Conservation (phyloP, 352 stramenopile species). For the Phytophthora pistaciae region DNA sequence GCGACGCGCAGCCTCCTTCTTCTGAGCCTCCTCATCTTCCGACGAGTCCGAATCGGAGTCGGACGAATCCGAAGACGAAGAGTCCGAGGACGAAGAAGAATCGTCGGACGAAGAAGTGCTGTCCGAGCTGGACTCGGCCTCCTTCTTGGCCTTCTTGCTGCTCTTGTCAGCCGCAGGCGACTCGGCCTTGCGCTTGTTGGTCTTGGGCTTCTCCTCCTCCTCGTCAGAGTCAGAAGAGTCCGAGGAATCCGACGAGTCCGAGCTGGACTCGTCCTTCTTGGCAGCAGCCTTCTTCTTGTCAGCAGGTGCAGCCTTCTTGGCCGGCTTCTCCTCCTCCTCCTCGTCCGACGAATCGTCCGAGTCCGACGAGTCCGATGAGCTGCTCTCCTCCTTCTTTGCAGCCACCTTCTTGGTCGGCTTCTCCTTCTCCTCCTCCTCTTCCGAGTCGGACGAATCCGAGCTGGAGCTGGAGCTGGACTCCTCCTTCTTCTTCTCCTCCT, state of each 20-base stretch:
- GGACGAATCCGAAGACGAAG: conserved; percentile 56
- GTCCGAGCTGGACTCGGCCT: conserved; percentile 47
- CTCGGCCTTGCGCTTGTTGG: conserved; percentile 71
- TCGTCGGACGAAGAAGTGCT: conserved; percentile 60
- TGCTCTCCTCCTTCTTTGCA: conserved; percentile 51
- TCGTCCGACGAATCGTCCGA: conserved; percentile 69
- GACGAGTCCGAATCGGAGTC: conserved; percentile 65
- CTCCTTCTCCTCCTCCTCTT: conserved; percentile 37
- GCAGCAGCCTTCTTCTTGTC: conserved; percentile 9
- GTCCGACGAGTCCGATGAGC: conserved; percentile 54
- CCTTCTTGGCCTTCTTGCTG: conserved; percentile 50
- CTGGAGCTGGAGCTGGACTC: conserved; percentile 54
- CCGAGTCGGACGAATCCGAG: conserved; percentile 31
- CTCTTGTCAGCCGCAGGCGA: conserved; percentile 34
- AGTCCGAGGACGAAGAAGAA: conserved; percentile 28
- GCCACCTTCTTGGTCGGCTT: conserved; percentile 13
- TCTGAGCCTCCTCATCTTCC: conserved; percentile 67
- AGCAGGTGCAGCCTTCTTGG: conserved; percentile 31
- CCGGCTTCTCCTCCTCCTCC: conserved; percentile 28
- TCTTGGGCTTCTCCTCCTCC: conserved; percentile 40
- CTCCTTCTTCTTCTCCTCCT: conserved; percentile 7
- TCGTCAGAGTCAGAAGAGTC: conserved; percentile 50
- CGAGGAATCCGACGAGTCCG: conserved; percentile 27
- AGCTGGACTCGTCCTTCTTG: conserved; percentile 26
- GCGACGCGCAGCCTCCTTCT: conserved; percentile 82